Percentiles rank a stretch among this genome's conserved stretches.
Evolutionary conservation across 1,139 yeast genomes (phyloP).

Genomic region (Zygosaccharomyces sapae): DNA sequence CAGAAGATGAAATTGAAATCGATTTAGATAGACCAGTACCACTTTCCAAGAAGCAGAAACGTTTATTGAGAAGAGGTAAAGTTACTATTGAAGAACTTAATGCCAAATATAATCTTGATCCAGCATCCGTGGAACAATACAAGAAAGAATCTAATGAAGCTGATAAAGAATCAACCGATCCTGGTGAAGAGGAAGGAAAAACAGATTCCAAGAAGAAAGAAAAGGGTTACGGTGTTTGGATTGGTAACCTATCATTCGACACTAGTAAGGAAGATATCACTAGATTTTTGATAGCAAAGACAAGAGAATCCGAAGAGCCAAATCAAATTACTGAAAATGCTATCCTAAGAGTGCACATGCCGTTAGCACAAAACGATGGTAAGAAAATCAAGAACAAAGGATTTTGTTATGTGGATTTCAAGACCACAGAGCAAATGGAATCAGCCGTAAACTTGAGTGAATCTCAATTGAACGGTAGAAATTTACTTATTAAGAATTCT

Average conservation of each 20-base stretch:
- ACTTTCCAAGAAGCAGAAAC: conserved; percentile 84
- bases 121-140: conserved; percentile 37
- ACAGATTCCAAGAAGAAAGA: conserved; percentile 28
- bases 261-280: conserved; percentile 72
- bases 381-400: conserved; percentile 61
- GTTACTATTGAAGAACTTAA: conserved; percentile 55
- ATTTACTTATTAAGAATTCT: conserved; percentile 76
- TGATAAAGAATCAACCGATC: conserved; percentile 16
- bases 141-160: conserved; percentile 32
- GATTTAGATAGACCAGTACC: conserved; percentile 77
- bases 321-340: conserved; percentile 42
- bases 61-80: conserved; percentile 74
- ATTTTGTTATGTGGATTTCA: conserved; percentile 86
- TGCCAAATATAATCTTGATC: conserved; percentile 42
- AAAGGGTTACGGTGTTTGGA: conserved; percentile 78
- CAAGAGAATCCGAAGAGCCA: conserved; percentile 42
- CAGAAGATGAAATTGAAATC: conserved; percentile 66
- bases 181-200: conserved; percentile 22
- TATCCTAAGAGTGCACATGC: conserved; percentile 61
- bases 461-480: conserved; percentile 71
- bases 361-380: conserved; percentile 50
- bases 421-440: conserved; percentile 57
- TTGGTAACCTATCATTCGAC: conserved; percentile 86
- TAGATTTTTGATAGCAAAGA: conserved; percentile 60
- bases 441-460: conserved; percentile 69